Percentiles rank a stretch among this genome's conserved stretches.
These are phyloP conservation scores for Decorospora gaudefroyi DNA, from an alignment of 2,329 filamentous ascomycete species.

Conservation along the genomic window DNA sequence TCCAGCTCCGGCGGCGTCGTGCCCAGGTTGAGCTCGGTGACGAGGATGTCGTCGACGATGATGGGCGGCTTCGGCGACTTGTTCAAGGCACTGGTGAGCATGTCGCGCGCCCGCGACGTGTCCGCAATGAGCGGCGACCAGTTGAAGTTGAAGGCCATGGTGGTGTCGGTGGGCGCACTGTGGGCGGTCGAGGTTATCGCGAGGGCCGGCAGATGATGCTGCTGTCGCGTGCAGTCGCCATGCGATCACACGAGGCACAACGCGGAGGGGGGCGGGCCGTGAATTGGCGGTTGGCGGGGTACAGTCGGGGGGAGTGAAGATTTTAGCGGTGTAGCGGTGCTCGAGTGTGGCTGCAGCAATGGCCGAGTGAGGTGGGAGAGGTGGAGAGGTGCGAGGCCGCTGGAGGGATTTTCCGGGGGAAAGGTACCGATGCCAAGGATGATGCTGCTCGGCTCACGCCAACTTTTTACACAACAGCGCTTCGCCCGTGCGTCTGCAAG, in stretches of 20 bases:
- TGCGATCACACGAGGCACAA: constrained; percentile 34
- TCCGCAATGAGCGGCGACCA: constrained; percentile 98
- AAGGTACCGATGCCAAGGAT: constrained; percentile 26
- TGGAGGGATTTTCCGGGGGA: constrained; percentile 34
- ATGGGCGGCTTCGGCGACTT: constrained; percentile 98
- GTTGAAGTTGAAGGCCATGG: constrained; percentile 99
- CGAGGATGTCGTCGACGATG: constrained; percentile 98
- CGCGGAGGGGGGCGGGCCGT: constrained; percentile 19
- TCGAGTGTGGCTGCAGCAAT: constrained; percentile 18
- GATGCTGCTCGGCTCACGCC: constrained; percentile 18
- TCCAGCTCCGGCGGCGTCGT: constrained; percentile 93
- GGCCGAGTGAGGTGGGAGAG: constrained; percentile 27
- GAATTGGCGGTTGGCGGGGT: constrained; percentile 7
- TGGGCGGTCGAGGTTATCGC: constrained; percentile 25
- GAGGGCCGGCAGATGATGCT: constrained; percentile 29
- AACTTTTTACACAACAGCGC: constrained; percentile 26
- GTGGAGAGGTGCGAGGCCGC: constrained; percentile 17
- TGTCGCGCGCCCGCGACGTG: constrained; percentile 86
- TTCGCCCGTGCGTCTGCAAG: constrained; percentile 12
- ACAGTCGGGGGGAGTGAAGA: neutral
- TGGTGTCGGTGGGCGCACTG: constrained; percentile 9
- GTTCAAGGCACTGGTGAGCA: constrained; percentile 93
- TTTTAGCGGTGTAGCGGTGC: constrained; percentile 4
- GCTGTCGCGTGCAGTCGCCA: constrained; percentile 48
- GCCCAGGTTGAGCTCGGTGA: constrained; percentile 95